Conservation (phyloP, 23 red algal genomes). For the Gracilaria gracilis region DNA sequence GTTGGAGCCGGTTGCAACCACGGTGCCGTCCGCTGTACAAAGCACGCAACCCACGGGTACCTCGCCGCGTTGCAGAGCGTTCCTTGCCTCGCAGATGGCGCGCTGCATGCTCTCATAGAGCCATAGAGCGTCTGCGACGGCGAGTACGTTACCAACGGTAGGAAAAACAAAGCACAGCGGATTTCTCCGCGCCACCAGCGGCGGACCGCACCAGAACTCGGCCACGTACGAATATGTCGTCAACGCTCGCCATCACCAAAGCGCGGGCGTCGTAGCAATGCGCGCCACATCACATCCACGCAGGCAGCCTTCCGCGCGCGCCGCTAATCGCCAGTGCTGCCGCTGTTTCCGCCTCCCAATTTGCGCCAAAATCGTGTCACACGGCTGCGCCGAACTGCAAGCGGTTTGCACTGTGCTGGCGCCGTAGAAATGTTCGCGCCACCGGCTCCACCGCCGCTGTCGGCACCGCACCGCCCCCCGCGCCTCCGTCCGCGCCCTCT, state of each 20-base stretch:
- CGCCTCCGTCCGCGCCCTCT: background rate
- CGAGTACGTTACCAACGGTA: background rate
- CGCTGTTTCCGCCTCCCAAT: background rate
- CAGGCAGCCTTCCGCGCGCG: too few relatives aligned
- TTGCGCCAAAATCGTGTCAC: constrained; percentile 8
- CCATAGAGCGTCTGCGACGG: too few relatives aligned
- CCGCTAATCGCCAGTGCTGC: background rate
- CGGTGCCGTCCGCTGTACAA: constrained; percentile 7
- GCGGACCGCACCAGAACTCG: background rate
- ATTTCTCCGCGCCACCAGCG: background rate
- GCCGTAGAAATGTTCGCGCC: background rate
- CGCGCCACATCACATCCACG: background rate
- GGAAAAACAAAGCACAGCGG: background rate
- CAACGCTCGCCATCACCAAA: too few relatives aligned
- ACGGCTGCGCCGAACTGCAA: background rate
- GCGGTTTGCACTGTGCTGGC: constrained; percentile 1
- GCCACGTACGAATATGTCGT: background rate
- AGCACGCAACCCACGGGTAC: constrained; percentile 94
- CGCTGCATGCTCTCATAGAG: constrained; percentile 44
- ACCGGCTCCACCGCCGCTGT: too few relatives aligned
- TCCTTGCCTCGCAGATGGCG: constrained; percentile 72
- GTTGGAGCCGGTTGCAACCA: constrained; percentile 87
- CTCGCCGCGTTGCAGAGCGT: constrained; percentile 81
- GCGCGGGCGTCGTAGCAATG: constrained; percentile 13
- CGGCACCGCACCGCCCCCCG: background rate